phyloP scores from a whole-genome alignment of 495 filamentous ascomycete species.

The Podospora australis region DNA sequence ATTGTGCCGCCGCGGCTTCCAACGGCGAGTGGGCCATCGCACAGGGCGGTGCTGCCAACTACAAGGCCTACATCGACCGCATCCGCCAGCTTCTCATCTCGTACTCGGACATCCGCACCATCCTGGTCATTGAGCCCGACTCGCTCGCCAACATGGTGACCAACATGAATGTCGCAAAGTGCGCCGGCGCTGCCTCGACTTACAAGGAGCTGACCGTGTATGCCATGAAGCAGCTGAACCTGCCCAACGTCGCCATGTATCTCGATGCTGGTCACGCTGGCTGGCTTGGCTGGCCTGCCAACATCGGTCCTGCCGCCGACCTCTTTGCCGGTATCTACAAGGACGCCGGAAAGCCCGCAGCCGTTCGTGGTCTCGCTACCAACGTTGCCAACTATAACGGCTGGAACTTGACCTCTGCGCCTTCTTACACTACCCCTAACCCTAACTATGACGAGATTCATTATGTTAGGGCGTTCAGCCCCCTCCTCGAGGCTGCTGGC shows the following conservation, averaged over 20 bases:
- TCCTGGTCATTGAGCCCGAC: conserved; percentile 61
- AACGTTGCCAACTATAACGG: conserved; percentile 79
- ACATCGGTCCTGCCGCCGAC: conserved; percentile 62
- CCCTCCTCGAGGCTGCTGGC: conserved; percentile 53
- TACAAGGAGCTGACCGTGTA: conserved; percentile 67
- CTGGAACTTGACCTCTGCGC: conserved; percentile 37
- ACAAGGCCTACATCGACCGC: conserved; percentile 67
- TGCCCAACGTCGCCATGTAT: conserved; percentile 77
- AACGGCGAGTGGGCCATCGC: conserved; percentile 66
- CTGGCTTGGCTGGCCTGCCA: conserved; percentile 78
- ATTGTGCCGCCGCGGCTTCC: conserved; percentile 69
- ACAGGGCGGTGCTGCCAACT: conserved; percentile 49
- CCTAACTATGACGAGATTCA: conserved; percentile 61
- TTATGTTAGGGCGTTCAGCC: conserved; percentile 61
- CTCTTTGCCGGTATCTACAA: conserved; percentile 63
- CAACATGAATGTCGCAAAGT: conserved; percentile 60
- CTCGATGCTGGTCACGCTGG: conserved; percentile 74
- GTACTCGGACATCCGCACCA: conserved; percentile 48
- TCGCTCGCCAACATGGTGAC: no score
- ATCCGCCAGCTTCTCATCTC: conserved; percentile 51
- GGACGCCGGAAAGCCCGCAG: conserved; percentile 54
- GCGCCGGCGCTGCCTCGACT: conserved; percentile 51
- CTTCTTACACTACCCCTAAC: conserved; percentile 40
- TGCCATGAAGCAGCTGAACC: conserved; percentile 60
- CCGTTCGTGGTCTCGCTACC: conserved; percentile 67